Evolutionary conservation across 2,329 filamentous ascomycete species (phyloP), one percentile per base, ranked within the genome.

Genomic region (Diaporthe nobilis): DNA sequence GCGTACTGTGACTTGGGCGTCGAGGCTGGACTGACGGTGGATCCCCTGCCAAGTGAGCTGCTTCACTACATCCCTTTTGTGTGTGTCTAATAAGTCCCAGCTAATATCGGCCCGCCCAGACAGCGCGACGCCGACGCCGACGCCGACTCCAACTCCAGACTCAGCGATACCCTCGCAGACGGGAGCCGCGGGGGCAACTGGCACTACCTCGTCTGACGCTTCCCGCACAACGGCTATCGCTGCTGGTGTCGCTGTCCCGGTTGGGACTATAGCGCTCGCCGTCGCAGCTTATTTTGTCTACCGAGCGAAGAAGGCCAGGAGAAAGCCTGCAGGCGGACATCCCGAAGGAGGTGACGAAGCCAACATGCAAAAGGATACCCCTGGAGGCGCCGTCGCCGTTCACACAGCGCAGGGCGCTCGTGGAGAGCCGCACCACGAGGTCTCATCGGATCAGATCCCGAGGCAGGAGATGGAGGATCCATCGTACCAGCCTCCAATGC

Each of bases 1-100:
- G 58, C 58, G 4, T 61, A 61, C 13, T 61, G 58, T 61, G 34
- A 61, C 37, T 12, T 61, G 37, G 58, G 58, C n/a, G 37, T 61
- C 37, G 58, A 61, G 34, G 12, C 37, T n/a, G 58, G 58, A 13
- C 13, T 42, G 37, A 61, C 58, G 22, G 58, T 61, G n/a, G 58
- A n/a, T 25, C 12, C 58, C 34, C 58, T 61, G 34, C 22, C 57
- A 10, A 42, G 58, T 61, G 22, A 61, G 58, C 7, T 60, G 20
- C 31, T 15, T 37, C 31, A 20, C 28, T 7, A 10, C 2, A 12
- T 39, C 31, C 13, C 10, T 1, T 39, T 37, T 2, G 6, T 10
- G 13, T 9, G 31, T 20, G 15, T n/a, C 3, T 10, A 37, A 3
- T 34, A 10, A 37, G 13, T 17, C 42, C 17, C 20, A 17, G n/a